phyloP scores from a whole-genome alignment of 306 rosid species.

The Lathyrus sativus region DNA sequence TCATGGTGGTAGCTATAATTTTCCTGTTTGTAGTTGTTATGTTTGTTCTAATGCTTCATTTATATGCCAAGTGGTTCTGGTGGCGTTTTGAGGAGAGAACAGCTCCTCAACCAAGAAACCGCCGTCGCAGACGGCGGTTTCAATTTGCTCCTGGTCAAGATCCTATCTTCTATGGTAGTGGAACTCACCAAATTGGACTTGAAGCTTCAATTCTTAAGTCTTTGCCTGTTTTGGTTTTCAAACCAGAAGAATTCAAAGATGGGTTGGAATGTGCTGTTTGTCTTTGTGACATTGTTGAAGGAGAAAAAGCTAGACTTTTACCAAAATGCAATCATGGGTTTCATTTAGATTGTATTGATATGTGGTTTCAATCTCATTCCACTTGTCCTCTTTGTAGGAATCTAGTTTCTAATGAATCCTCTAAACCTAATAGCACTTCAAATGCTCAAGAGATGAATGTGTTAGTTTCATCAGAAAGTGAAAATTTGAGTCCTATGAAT shows the following conservation, averaged over 20 bases:
- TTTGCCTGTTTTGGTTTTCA: constrained; percentile 60
- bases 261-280: constrained; percentile 95
- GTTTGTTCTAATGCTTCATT: constrained; percentile 76
- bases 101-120: constrained; percentile 39
- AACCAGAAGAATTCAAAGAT: constrained; percentile 69
- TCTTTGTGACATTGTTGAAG: constrained; percentile 72
- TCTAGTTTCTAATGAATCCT: constrained; percentile 50
- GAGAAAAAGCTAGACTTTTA: constrained; percentile 71
- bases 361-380: constrained; percentile 95
- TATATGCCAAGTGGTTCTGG: constrained; percentile 81
- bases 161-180: constrained; percentile 35
- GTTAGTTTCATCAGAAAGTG: constrained; percentile 38
- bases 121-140: constrained; percentile 64
- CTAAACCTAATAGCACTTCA: constrained; percentile 17
- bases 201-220: constrained; percentile 70
- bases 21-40: constrained; percentile 67
- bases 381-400: constrained; percentile 89
- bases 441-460: constrained; percentile 26
- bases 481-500: constrained; percentile 40
- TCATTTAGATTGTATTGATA: constrained; percentile 92
- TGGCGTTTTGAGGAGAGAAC: constrained; percentile 50
- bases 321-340: constrained; percentile 94
- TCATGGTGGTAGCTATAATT: constrained; percentile 70
- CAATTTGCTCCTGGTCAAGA: constrained; percentile 80
- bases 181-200: constrained; percentile 58